Conservation (phyloP, 805 yeast genomes). For the Kregervanrija delftensis region DNA sequence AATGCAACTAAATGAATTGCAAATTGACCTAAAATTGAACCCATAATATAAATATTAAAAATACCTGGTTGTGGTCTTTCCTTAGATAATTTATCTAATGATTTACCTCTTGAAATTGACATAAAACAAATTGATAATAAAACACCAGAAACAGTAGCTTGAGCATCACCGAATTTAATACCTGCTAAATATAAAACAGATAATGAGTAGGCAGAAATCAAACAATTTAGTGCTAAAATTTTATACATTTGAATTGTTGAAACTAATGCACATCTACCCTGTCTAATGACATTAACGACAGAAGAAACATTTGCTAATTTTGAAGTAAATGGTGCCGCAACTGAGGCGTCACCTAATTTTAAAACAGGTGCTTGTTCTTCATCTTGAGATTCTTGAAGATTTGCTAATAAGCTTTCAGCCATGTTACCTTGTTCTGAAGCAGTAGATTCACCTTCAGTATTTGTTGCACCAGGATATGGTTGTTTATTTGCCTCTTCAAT, state of each 20-base stretch:
- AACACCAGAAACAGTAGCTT: slow-evolving; percentile 94
- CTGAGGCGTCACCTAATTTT: slow-evolving; percentile 97
- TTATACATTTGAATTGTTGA: slow-evolving; percentile 99
- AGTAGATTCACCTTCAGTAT: slow-evolving; percentile 27
- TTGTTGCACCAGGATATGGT: slow-evolving; percentile 22
- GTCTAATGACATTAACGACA: slow-evolving; percentile 89
- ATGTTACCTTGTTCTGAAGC: slow-evolving; percentile 20
- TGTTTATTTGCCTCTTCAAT: slow-evolving; percentile 43
- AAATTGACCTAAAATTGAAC: slow-evolving; percentile 93
- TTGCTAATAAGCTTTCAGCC: slow-evolving; percentile 61
- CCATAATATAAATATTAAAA: slow-evolving; percentile 93
- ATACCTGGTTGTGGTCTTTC: slow-evolving; percentile 98
- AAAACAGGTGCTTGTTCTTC: slow-evolving; percentile 86
- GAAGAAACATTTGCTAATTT: slow-evolving; percentile 88
- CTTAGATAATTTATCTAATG: slow-evolving; percentile 80
- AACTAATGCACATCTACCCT: slow-evolving; percentile 96
- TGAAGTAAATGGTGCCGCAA: slow-evolving; percentile 98
- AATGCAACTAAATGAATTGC: slow-evolving; percentile 83
- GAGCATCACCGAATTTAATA: slow-evolving; percentile 96
- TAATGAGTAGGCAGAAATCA: slow-evolving; percentile 92
- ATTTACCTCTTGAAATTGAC: slow-evolving; percentile 90
- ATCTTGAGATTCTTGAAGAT: slow-evolving; percentile 44
- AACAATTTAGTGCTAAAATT: slow-evolving; percentile 91
- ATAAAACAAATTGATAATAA: slow-evolving; percentile 89
- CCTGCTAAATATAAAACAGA: slow-evolving; percentile 94